Conservation (phyloP, 345 rosid species). For the Acer negundo region DNA sequence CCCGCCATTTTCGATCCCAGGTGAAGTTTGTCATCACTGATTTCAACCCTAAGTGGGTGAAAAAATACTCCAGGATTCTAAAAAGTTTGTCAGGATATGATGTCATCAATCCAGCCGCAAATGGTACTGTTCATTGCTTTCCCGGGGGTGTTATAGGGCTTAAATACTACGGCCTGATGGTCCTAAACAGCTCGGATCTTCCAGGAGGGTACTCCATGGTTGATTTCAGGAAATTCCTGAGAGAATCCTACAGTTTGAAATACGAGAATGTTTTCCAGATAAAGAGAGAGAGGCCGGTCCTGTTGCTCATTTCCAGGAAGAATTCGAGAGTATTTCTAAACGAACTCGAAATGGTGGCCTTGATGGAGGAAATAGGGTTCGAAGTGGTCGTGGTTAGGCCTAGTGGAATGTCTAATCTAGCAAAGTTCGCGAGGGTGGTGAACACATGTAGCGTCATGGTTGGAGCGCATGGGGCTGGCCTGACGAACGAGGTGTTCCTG, state of each 20-base stretch:
- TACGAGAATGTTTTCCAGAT: constrained; percentile 16
- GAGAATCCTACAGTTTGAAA: constrained; percentile 33
- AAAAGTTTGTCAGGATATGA: constrained; percentile 27
- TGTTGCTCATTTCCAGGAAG: constrained; percentile 36
- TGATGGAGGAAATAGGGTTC: constrained; percentile 37
- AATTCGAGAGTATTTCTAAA: constrained; percentile 37
- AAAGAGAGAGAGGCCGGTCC: constrained; percentile 24
- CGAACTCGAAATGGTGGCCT: constrained; percentile 24
- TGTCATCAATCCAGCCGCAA: constrained; percentile 27
- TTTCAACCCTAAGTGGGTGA: constrained; percentile 37
- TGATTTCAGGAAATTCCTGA: constrained; percentile 43
- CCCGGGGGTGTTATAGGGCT: constrained; percentile 44
- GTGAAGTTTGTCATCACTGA: constrained; percentile 40
- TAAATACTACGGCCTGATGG: constrained; percentile 27
- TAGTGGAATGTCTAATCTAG: constrained; percentile 27
- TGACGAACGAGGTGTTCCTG: constrained; percentile 38
- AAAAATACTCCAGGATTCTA: constrained; percentile 28
- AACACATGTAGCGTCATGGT: constrained; percentile 35
- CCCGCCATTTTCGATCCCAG: constrained; percentile 29
- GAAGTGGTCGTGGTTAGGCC: constrained; percentile 20
- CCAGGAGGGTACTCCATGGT: constrained; percentile 36
- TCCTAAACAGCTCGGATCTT: constrained; percentile 23
- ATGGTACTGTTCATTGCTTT: constrained; percentile 44
- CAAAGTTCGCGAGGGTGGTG: constrained; percentile 15
- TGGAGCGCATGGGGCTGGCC: constrained; percentile 50